Base-by-base conservation (phyloP, 2,329 filamentous ascomycete species). In the Blumeriella jaapii region DNA sequence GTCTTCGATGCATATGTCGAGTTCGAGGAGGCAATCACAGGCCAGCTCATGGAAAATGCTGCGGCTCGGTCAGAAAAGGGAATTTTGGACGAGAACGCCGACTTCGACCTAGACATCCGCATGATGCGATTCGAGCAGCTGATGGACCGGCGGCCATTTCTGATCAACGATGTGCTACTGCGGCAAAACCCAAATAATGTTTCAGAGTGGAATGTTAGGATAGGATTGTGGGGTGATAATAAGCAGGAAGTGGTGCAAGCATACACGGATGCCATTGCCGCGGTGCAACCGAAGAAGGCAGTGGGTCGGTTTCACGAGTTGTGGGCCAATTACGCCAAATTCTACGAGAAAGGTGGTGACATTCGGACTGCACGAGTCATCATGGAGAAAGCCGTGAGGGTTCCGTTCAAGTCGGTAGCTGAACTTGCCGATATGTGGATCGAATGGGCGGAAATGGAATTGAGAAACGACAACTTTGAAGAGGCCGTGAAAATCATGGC, bases 391-490 rank as follows among this genome's bases (percentile, higher is more conserved):
- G 89, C 89, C 10, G 83, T 94, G 54, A 96, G 95, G 55, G 91
- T 98, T 1, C 87, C 89, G 0, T 98, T 93, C 68, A 96, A 94
- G 55, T 93, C 87, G 1, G 89, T 98, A n/a, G 78, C 82, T 18
- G 91, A 98, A 59, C 69, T 98, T 39, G 91, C 91, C 13, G 91
- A 98, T 53, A 93, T 91, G 71, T 98, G 91, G 91, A 93, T 93
- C 45, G 86, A 94, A 61, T 98, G 91, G 89, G 89, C 93, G 1
- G 89, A 98, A 60, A 85, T 98, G 82, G 91, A 98, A 58, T 68
- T 98, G 31, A 81, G 91, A 31, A 86, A 86, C 52, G 87, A 96
- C 53, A 93, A 96, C 55, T 95, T 96, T 46, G 87, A 96, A 55
- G 81, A 83, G 52, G 91, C 93, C 3, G 80, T 95, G 44, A 80